phyloP scores from a whole-genome alignment of 2,329 filamentous ascomycete species.

The Talaromyces sp. region DNA sequence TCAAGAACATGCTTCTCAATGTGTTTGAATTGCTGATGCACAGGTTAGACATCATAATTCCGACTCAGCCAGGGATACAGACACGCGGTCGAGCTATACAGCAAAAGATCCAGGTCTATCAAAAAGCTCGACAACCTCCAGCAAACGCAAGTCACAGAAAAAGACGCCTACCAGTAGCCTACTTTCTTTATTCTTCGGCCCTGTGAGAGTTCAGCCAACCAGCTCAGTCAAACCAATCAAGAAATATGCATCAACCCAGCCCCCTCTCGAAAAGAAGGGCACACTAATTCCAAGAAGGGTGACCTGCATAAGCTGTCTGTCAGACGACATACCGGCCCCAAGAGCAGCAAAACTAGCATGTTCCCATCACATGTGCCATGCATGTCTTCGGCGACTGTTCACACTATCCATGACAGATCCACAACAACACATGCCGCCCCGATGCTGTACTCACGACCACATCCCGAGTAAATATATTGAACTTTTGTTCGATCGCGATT shows the following conservation, averaged over 20 bases:
- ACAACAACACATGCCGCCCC: slow-evolving; percentile 74
- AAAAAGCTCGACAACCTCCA: background rate
- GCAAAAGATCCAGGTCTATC: background rate
- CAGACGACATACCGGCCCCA: slow-evolving; percentile 60
- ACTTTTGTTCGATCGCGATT: slow-evolving; percentile 65
- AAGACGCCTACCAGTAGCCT: background rate
- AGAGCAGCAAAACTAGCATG: slow-evolving; percentile 71
- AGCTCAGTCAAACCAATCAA: background rate
- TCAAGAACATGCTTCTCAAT: background rate
- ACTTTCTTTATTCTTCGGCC: slow-evolving; percentile 2
- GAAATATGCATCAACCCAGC: background rate
- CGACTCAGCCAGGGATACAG: background rate
- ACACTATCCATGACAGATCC: slow-evolving; percentile 72
- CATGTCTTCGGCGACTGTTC: slow-evolving; percentile 72
- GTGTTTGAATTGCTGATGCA: background rate
- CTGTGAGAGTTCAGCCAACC: background rate
- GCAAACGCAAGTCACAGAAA: background rate
- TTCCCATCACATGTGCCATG: slow-evolving; percentile 75
- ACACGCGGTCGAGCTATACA: background rate
- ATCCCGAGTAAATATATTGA: slow-evolving; percentile 77
- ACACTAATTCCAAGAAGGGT: slow-evolving; percentile 46
- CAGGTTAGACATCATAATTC: background rate
- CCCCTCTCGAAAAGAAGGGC: background rate
- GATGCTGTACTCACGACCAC: slow-evolving; percentile 69
- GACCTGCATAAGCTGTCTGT: slow-evolving; percentile 69